These are phyloP conservation scores for Chlorophyllum brunneum DNA, from an alignment of 768 basidiomycete species.

Conservation along the genomic window DNA sequence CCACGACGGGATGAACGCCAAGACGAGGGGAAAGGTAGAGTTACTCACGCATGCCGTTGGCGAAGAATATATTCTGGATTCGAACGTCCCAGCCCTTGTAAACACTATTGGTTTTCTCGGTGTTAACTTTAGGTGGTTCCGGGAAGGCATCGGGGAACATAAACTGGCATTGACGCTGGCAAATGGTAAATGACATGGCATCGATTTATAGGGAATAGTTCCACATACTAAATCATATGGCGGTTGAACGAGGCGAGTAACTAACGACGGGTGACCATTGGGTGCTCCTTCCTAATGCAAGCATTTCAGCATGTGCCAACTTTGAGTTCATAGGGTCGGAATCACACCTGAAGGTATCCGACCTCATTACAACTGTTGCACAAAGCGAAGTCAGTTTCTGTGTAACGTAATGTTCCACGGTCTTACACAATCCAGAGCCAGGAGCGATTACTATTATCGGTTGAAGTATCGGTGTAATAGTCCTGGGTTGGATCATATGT, in stretches of 20 bases:
- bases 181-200: not conserved
- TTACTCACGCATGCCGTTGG: conserved; percentile 60
- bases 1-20: conserved; percentile 2
- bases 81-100: conserved; percentile 65
- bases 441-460: conserved; percentile 56
- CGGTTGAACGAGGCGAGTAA: conserved; percentile 52
- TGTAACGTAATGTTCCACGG: not conserved
- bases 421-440: conserved; percentile 71
- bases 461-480: conserved; percentile 50
- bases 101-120: conserved; percentile 36
- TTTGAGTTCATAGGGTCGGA: not conserved
- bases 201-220: not conserved
- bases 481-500: conserved; percentile 34
- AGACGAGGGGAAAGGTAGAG: not conserved
- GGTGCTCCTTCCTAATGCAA: conserved; percentile 39
- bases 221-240: conserved; percentile 47
- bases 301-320: not conserved
- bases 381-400: not conserved
- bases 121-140: conserved; percentile 39
- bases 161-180: conserved; percentile 63
- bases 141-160: conserved; percentile 64
- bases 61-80: conserved; percentile 60
- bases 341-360: conserved; percentile 48
- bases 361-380: conserved; percentile 65
- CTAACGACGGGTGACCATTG: conserved; percentile 35